Percentiles rank a stretch among this genome's conserved stretches.
Evolutionary conservation across 257 asterid genomes (phyloP).

Genomic region (Penstemon newberryi): DNA sequence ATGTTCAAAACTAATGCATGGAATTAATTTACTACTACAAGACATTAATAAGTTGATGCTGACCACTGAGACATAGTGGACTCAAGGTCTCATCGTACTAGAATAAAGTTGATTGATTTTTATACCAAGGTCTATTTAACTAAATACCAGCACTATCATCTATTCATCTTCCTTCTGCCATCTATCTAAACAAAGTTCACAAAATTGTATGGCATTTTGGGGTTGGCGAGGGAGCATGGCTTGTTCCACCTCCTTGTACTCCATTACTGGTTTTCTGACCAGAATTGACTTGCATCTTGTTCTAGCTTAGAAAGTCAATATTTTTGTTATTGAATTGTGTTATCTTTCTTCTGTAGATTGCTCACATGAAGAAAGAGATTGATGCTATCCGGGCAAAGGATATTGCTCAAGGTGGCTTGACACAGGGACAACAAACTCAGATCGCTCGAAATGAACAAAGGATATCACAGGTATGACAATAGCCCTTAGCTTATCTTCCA

Average conservation of each 20-base stretch:
- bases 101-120: neutral
- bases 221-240: neutral
- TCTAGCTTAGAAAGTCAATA: constrained; percentile 13
- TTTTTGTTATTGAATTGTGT: constrained; percentile 16
- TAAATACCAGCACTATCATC: neutral
- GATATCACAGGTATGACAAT: constrained; percentile 68
- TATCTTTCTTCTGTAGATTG: constrained; percentile 51
- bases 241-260: constrained; percentile 6
- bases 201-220: neutral
- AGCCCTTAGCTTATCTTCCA: constrained; percentile 22
- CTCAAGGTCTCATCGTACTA: neutral
- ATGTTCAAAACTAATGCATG: neutral
- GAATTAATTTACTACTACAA: neutral
- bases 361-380: constrained; percentile 99
- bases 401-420: constrained; percentile 98
- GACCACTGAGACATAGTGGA: no score
- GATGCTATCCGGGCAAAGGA: constrained; percentile 98
- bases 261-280: constrained; percentile 5
- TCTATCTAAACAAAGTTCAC: neutral
- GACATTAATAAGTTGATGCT: no score
- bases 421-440: constrained; percentile 99
- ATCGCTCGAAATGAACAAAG: constrained; percentile 99
- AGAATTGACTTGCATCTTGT: constrained; percentile 9
- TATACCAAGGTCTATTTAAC: constrained; percentile 2
- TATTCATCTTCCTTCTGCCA: neutral